Percentiles rank a stretch among this genome's conserved stretches.
phyloP scores from a whole-genome alignment of 257 asterid species.

The Solanum pinnatisectum region DNA sequence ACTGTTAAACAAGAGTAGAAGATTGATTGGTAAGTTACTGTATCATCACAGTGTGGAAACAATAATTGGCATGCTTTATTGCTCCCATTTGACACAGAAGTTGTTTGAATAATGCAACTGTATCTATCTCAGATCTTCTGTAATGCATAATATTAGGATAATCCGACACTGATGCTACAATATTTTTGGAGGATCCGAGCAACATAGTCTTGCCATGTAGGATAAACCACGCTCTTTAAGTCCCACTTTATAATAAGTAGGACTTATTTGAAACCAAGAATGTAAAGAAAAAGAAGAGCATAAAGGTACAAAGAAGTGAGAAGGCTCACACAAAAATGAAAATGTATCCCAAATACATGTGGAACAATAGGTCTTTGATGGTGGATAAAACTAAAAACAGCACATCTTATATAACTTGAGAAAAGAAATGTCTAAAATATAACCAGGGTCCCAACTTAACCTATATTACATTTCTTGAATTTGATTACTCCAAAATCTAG shows the following conservation, averaged over 20 bases:
- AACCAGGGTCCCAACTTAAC: background rate
- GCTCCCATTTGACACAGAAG: background rate
- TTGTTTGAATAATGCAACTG: background rate
- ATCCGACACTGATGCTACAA: background rate
- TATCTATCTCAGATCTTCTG: background rate
- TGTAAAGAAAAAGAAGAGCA: background rate
- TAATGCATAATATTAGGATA: background rate
- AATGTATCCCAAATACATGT: background rate
- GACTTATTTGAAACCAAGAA: background rate
- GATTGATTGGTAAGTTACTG: background rate
- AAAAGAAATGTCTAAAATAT: background rate
- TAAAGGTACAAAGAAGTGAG: background rate
- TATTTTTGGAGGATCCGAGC: background rate
- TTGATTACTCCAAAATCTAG: background rate
- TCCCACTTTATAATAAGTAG: background rate
- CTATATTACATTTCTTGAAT: constrained; percentile 4
- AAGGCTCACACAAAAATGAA: background rate
- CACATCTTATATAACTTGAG: background rate
- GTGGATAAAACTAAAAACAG: background rate
- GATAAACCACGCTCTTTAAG: background rate
- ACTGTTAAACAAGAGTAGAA: background rate
- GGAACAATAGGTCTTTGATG: background rate
- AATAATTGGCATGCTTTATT: background rate
- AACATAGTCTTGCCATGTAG: background rate
- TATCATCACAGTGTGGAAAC: background rate